Base-by-base conservation (phyloP, 495 filamentous ascomycete species). In the Talaromyces thailandensis region DNA sequence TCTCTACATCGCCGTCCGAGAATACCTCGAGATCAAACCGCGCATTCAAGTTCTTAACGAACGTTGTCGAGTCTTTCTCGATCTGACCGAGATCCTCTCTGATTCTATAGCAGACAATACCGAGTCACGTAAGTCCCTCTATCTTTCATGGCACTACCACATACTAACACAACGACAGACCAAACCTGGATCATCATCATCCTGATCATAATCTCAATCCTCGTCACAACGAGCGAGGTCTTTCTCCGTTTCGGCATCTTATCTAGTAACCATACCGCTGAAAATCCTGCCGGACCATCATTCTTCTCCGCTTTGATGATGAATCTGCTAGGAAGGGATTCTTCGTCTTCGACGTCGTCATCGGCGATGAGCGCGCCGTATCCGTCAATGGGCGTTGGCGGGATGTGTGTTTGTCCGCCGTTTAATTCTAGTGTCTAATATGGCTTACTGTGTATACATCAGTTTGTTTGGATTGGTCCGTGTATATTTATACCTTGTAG, bases 161-260 rank as follows among this genome's bases (percentile, higher is more conserved):
- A 2, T 11, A 64, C 3, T 35, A 25, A 48, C 43, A 9, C 57
- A 23, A 18, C 3, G 40, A 58, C 53, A 83, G 81, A 80, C 25
- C 83, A 98, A 71, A 99, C 94, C 0, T 98, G 93, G 93, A 98
- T 99, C 67, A 93, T 98, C 70, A 99, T 99, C 67, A 79, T 95
- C 32, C 82, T 99, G 9, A 99, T 99, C 67, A 66, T 95, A 48
- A 77, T 98, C 61, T 92, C 87, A 67, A 97, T 99, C 68, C 73
- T 89, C 43, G 91, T 99, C 21, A 99, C 94, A 0, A 89, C 88
- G 51, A 87, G 86, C 4, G 94, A 98, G 76, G 93, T 97, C 18
- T 84, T 88, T 58, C 76, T 98, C 48, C 81, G 95, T 12, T 97
- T 98, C 70, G 89, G 82, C 23, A 88, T 98, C 21, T 25, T 63